Base-by-base conservation (phyloP, 305 asterid genomes). In the Fraxinus greggii region DNA sequence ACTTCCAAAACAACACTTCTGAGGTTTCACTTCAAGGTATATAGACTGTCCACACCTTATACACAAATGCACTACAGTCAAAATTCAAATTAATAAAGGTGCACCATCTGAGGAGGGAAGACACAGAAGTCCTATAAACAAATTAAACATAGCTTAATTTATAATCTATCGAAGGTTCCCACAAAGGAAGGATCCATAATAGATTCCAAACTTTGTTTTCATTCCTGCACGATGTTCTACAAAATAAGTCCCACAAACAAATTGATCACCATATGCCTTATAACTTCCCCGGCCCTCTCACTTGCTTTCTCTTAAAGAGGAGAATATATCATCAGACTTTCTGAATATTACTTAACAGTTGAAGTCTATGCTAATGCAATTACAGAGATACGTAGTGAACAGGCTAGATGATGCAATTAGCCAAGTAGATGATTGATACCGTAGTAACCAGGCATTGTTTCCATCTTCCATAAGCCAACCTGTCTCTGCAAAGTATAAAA, bases 401-500 rank as follows among this genome's bases (percentile, higher is more conserved):
- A 7, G 28, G 77, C 51, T 17, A 72, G 17, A 33, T 72, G 33
- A 32, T 33, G 28, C 28, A 72, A 72, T 72, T 35, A 19, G 31
- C 17, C 48, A 72, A 33, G 51, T 72, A 72, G 24, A 72, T 72
- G 51, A 72, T 33, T 33, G 77, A 72, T 72, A 72, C 77, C 77
- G 10, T 72, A 72, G 77, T 72, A 72, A 72, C 76, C 76, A 72
- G 76, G 28, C 76, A 32, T 15, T 3, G 76, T 7, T n/a, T 72
- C 77, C 77, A 32, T 72, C 77, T 72, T 72, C 77, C 77, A 72
- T 19, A 33, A 33, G 31, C 77, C 77, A 33, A 19, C 51, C 15
- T 72, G 77, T 72, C 29, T 72, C 97, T 91, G 92, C 88, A 83
- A 88, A 86, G 72, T 67, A 78, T 63, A 75, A 75, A 76, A 84